These are phyloP conservation scores for Ascochyta clinopodiicola DNA, from an alignment of 2,329 filamentous ascomycete species.

Conservation along the genomic window DNA sequence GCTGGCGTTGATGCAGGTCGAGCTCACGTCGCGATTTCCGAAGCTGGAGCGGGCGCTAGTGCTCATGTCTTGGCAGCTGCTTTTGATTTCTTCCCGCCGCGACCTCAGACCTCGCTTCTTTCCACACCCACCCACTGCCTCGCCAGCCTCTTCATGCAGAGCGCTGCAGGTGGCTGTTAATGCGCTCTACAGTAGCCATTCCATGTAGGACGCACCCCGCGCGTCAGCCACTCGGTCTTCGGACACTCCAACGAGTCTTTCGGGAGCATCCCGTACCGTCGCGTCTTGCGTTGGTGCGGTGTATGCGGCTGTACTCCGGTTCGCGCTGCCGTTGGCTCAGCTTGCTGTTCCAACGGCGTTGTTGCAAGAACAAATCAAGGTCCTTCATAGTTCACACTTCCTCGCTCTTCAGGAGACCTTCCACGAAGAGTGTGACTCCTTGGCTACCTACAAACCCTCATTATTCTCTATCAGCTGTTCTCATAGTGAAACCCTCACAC, in stretches of 20 bases:
- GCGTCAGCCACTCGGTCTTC: constrained; percentile 57
- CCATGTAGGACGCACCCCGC: constrained; percentile 36
- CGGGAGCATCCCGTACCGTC: constrained; percentile 53
- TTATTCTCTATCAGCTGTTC: too few species aligned
- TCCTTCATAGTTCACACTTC: constrained; percentile 64
- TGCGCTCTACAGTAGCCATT: neutral
- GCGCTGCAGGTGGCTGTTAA: neutral
- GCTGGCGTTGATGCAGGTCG: constrained; percentile 2
- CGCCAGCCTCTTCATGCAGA: constrained; percentile 11
- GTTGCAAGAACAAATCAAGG: constrained; percentile 57
- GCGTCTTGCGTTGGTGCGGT: constrained; percentile 57
- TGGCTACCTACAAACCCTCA: constrained; percentile 55
- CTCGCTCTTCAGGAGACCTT: constrained; percentile 52
- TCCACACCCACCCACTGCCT: neutral
- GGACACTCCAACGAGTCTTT: constrained; percentile 53
- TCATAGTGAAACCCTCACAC: too few species aligned
- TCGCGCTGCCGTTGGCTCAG: constrained; percentile 40
- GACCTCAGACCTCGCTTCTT: neutral
- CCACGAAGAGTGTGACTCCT: constrained; percentile 61
- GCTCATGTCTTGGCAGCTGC: constrained; percentile 21
- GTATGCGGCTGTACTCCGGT: constrained; percentile 50
- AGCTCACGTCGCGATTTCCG: constrained; percentile 25
- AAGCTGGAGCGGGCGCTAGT: constrained; percentile 27
- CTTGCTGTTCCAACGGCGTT: constrained; percentile 16
- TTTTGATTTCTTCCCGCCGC: constrained; percentile 20